Conservation (phyloP, 176 grass and related monocot genomes). For the Aegilops tauschii region DNA sequence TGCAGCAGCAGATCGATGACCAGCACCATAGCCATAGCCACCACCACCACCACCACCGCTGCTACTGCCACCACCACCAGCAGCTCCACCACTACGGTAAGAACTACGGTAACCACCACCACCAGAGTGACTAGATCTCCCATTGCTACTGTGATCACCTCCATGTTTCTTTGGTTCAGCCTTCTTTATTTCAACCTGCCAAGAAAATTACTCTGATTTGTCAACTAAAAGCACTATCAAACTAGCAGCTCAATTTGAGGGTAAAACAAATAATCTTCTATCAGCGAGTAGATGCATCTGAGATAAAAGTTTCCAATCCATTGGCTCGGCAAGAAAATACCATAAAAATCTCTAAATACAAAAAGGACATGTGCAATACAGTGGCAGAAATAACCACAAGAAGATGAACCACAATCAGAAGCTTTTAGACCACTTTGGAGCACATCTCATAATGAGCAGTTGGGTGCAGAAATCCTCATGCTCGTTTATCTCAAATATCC, state of each 20-base stretch:
- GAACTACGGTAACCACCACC: constrained; percentile 54
- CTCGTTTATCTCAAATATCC: neutral
- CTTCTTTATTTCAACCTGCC: constrained; percentile 99
- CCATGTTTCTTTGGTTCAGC: constrained; percentile 92
- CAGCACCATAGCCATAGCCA: constrained; percentile 1
- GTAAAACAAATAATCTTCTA: neutral
- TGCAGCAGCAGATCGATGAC: constrained; percentile 44
- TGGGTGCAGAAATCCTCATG: neutral
- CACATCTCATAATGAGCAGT: neutral
- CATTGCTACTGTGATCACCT: constrained; percentile 60
- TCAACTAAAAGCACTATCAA: neutral
- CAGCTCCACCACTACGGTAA: constrained; percentile 38
- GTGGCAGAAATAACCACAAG: neutral
- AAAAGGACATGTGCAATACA: neutral
- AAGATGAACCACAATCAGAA: neutral
- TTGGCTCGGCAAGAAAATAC: neutral
- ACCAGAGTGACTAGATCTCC: constrained; percentile 37
- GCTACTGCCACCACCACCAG: neutral
- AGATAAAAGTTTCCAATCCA: neutral
- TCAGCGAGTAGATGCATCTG: neutral
- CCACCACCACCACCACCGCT: neutral
- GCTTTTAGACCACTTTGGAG: neutral
- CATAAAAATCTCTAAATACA: neutral
- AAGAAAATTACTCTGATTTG: neutral
- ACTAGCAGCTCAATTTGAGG: neutral